These are phyloP conservation scores for Fusarium continuum DNA, from an alignment of 2,329 filamentous ascomycete genomes.

Conservation along the genomic window DNA sequence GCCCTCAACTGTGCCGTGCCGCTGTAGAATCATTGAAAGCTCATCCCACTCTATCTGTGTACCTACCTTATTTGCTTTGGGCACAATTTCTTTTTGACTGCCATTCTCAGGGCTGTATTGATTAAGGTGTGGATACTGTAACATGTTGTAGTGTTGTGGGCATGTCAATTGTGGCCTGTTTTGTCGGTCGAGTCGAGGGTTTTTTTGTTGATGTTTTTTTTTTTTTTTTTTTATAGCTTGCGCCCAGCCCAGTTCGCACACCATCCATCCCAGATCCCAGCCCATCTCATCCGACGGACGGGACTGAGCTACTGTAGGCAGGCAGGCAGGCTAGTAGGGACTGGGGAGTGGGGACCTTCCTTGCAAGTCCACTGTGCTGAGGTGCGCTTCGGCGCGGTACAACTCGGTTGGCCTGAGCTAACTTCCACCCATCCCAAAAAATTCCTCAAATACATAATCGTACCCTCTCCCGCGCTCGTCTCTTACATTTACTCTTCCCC, in stretches of 20 bases:
- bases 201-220: slow-evolving; percentile 22
- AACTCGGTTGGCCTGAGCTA: slow-evolving; percentile 7
- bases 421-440: slow-evolving; percentile 26
- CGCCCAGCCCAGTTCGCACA: slow-evolving; percentile 25
- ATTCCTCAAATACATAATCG: slow-evolving; percentile 43
- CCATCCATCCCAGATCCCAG: too few species aligned
- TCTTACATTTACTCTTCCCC: neutral
- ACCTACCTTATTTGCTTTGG: slow-evolving; percentile 10
- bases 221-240: slow-evolving; percentile 12
- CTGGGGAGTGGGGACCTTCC: slow-evolving; percentile 14
- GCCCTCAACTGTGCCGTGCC: slow-evolving; percentile 16
- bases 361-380: slow-evolving; percentile 9
- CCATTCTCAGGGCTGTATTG: slow-evolving; percentile 1
- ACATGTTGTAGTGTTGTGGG: slow-evolving; percentile 22
- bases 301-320: slow-evolving; percentile 18
- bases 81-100: slow-evolving; percentile 2
- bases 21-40: neutral
- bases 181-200: slow-evolving; percentile 13
- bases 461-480: slow-evolving; percentile 26
- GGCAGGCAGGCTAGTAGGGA: too few species aligned
- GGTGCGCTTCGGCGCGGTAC: slow-evolving; percentile 33
- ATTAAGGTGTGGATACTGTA: slow-evolving; percentile 26
- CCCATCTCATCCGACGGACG: too few species aligned
- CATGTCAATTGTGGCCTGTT: slow-evolving; percentile 32
- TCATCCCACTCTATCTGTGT: slow-evolving; percentile 17